Conservation (phyloP, 2,329 filamentous ascomycete genomes). For the Trichoderma breve region DNA sequence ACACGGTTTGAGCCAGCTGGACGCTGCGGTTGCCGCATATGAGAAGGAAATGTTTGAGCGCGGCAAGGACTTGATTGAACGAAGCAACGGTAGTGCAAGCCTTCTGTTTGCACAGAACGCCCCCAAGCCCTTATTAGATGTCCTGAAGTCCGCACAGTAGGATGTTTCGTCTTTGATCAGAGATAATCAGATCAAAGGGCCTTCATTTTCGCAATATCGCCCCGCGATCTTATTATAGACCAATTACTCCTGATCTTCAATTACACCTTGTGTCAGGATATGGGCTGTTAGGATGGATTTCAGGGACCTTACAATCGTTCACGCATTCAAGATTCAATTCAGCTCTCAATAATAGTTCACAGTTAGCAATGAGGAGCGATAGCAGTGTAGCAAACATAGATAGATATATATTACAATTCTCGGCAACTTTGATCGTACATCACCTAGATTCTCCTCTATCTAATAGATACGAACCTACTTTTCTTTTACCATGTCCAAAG, state of each 20-base stretch:
- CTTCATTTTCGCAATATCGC: background rate
- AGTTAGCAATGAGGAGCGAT: background rate
- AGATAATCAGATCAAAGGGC: background rate
- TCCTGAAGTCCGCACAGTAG: background rate
- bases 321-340: background rate
- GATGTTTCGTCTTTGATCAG: background rate
- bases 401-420: background rate
- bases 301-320: background rate
- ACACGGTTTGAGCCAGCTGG: background rate
- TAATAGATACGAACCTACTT: background rate
- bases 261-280: background rate
- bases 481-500: background rate
- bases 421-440: background rate
- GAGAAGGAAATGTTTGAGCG: constrained; percentile 15
- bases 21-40: background rate
- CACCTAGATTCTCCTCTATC: background rate
- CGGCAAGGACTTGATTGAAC: background rate
- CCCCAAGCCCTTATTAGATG: background rate
- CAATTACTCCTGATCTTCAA: background rate
- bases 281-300: background rate
- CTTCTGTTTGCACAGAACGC: constrained; percentile 1
- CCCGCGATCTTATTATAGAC: background rate
- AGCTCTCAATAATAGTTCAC: background rate
- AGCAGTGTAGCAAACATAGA: background rate
- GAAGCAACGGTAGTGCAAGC: background rate